Base-by-base conservation (phyloP, 768 basidiomycete genomes). In the Tremella yokohamensis region DNA sequence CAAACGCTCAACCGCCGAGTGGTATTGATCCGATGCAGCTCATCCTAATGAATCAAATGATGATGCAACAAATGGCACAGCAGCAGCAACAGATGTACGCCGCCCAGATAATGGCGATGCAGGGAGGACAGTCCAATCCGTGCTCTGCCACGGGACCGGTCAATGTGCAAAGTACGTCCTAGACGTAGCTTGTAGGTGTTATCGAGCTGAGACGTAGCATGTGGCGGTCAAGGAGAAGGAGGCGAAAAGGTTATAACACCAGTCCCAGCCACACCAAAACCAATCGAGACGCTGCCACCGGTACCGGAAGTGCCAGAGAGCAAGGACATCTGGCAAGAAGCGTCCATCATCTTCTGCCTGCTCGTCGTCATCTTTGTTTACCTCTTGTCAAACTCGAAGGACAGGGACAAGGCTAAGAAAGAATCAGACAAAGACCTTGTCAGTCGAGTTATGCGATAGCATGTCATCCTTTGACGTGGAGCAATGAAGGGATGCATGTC, bases 41-140 rank as follows among this genome's bases (percentile, higher is more conserved):
- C n/a, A n/a, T 45, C 22, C 42, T 45, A 8, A 45, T 45, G n/a
- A 45, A 45, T 16, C 42, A 45, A 22, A 45, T 45, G 42, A 45
- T 45, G 42, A 45, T 45, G 42, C 42, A 45, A 45, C 42, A 45
- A 45, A 45, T 45, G 42, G 42, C 42, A 6, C 42, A 45, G 22
- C 42, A 45, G 22, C 42, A 45, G 22, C 42, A 45, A 16, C 42
- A 45, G 15, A 45, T 45, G 42, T 45, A 45, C 15, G 42, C 42
- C 4, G 42, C 42, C 6, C 42, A 45, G 42, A 45, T 45, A 15
- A 4, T 22, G n/a, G n/a, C n/a, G 22, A 18, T 45, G 42, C n/a
- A n/a, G n/a, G 42, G 42, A 4, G 15, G 22, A 18, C 42, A 6
- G n/a, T 4, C n/a, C 6, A 22, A 15, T 45, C 22, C n/a, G 4